Conservation (phyloP, 1,284 basidiomycete genomes). For the Calocybe gambosa region DNA sequence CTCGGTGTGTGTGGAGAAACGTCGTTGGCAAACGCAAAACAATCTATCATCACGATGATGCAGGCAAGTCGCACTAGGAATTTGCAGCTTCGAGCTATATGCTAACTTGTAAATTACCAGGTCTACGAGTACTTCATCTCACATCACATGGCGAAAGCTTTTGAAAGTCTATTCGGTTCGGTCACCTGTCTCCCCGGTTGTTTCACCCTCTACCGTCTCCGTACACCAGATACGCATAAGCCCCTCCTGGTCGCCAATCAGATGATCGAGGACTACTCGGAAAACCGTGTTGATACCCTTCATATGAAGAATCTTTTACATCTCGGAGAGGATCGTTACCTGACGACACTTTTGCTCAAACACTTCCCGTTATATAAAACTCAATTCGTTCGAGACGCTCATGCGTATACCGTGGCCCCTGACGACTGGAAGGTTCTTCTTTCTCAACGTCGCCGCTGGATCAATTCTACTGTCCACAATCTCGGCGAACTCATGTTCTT, state of each 20-base stretch:
- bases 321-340: constrained; percentile 97
- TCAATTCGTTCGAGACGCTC: constrained; percentile 90
- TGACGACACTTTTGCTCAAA: constrained; percentile 93
- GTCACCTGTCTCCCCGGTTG: constrained; percentile 98
- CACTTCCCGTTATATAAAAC: constrained; percentile 92
- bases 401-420: constrained; percentile 88
- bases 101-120: constrained; percentile 24
- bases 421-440: constrained; percentile 92
- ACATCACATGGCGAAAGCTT: constrained; percentile 96
- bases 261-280: constrained; percentile 89
- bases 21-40: constrained; percentile 82
- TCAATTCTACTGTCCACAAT: constrained; percentile 99
- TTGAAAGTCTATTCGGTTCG: constrained; percentile 94
- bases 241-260: constrained; percentile 85
- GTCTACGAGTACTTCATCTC: constrained; percentile 99
- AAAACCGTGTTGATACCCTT: constrained; percentile 93
- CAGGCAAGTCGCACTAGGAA: constrained; percentile 50
- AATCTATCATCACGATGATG: constrained; percentile 97
- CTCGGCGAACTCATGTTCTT: constrained; percentile 89
- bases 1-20: constrained; percentile 95
- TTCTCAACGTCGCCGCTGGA: constrained; percentile 98
- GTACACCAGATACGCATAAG: constrained; percentile 90
- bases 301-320: constrained; percentile 98
- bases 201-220: constrained; percentile 92
- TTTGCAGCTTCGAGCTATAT: not conserved